Evolutionary conservation across 495 filamentous ascomycete species (phyloP).

Genomic region (Xylaria flabelliformis): DNA sequence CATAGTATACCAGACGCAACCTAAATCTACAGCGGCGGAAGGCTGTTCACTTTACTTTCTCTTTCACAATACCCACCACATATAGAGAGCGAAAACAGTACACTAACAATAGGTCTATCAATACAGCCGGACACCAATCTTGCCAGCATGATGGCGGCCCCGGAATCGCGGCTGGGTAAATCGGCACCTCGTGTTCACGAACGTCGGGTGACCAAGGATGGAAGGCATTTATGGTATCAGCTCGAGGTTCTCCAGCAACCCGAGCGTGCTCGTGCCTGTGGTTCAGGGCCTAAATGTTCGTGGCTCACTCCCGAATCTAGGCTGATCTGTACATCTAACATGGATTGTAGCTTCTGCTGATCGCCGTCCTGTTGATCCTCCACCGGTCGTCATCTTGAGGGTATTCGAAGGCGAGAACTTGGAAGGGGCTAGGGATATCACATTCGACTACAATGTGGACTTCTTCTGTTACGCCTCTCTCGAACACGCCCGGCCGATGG

Average conservation of each 20-base stretch:
- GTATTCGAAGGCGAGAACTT: constrained; percentile 78
- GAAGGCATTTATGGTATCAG: constrained; percentile 80
- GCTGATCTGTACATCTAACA: constrained; percentile 21
- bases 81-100: not conserved
- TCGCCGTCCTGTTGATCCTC: constrained; percentile 94
- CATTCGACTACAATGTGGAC: constrained; percentile 92
- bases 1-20: not conserved
- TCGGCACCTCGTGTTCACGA: constrained; percentile 57
- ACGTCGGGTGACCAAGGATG: constrained; percentile 75
- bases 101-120: constrained; percentile 19
- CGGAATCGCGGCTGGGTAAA: constrained; percentile 58
- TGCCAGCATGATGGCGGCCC: constrained; percentile 52
- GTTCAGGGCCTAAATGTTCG: constrained; percentile 93
- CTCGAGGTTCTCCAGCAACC: constrained; percentile 93
- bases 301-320: constrained; percentile 22
- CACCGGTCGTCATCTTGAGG: constrained; percentile 91
- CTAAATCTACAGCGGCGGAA: not conserved
- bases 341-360: constrained; percentile 80
- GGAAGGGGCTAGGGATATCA: constrained; percentile 72
- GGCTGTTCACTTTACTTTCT: not conserved
- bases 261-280: constrained; percentile 93
- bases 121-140: constrained; percentile 43
- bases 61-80: not conserved
- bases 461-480: constrained; percentile 97
- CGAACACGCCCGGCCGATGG: constrained; percentile 84